Evolutionary conservation across 2,329 filamentous ascomycete genomes (phyloP).

Genomic region (Aureobasidium melanogenum): DNA sequence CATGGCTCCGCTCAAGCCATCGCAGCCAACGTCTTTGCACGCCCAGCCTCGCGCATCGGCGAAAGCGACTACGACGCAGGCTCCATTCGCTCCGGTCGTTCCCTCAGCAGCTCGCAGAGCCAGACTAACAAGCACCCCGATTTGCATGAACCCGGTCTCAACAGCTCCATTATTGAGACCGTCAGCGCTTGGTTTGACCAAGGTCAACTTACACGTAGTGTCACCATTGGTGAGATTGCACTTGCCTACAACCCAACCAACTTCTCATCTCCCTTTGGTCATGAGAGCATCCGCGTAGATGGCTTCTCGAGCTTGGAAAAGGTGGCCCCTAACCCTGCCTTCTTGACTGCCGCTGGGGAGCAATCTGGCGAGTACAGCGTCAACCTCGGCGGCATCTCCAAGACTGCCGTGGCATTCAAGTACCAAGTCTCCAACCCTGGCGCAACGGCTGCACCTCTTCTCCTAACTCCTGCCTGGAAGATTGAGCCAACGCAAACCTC

Average conservation of each 20-base stretch:
- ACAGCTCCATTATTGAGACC: constrained; percentile 83
- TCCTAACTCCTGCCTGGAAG: constrained; percentile 72
- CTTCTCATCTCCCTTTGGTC: constrained; percentile 32
- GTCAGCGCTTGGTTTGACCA: constrained; percentile 78
- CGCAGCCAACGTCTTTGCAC: constrained; percentile 22
- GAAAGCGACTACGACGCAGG: constrained; percentile 59
- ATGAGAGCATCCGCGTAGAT: constrained; percentile 69
- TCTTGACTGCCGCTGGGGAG: constrained; percentile 62
- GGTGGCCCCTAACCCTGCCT: constrained; percentile 87
- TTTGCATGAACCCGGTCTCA: constrained; percentile 68
- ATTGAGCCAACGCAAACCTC: constrained; percentile 77
- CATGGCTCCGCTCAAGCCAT: constrained; percentile 13
- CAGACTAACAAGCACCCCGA: constrained; percentile 71
- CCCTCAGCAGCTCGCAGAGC: constrained; percentile 57
- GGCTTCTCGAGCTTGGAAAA: constrained; percentile 84
- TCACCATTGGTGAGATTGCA: constrained; percentile 80
- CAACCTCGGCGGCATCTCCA: constrained; percentile 60
- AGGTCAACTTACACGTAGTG: constrained; percentile 60
- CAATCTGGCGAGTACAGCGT: constrained; percentile 73
- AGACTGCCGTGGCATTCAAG: constrained; percentile 77
- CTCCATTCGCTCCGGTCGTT: constrained; percentile 82
- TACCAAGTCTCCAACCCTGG: constrained; percentile 75
- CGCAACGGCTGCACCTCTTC: constrained; percentile 55
- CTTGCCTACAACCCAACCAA: constrained; percentile 64
- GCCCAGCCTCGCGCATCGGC: constrained; percentile 18